A percentile compares a stretch with the other conserved stretches of the same genome.
Conservation (phyloP, 768 basidiomycete genomes). For the Rhodosporidiobolus sp. region DNA sequence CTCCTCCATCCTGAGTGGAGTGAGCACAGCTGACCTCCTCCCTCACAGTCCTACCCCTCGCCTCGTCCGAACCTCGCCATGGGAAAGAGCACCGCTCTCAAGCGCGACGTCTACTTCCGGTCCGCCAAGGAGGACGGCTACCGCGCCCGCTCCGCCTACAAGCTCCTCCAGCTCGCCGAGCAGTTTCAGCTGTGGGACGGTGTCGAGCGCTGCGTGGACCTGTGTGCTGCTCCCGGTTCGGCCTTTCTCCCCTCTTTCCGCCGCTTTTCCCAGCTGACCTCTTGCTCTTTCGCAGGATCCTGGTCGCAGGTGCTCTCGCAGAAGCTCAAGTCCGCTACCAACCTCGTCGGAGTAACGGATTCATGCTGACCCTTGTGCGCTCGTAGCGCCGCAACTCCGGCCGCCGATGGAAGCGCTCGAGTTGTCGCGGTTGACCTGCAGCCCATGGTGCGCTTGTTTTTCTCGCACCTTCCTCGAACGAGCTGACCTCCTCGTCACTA, state of each 20-base stretch:
- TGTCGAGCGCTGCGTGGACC: slow-evolving; percentile 46
- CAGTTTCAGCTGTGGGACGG: slow-evolving; percentile 44
- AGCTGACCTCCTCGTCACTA: slow-evolving; percentile 9
- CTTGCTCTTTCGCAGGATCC: slow-evolving; percentile 41
- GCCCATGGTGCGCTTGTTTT: slow-evolving; percentile 46
- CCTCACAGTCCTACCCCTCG: not conserved
- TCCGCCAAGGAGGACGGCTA: slow-evolving; percentile 43
- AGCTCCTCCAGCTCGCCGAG: slow-evolving; percentile 48
- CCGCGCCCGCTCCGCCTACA: slow-evolving; percentile 48
- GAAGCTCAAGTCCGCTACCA: slow-evolving; percentile 45
- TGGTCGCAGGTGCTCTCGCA: slow-evolving; percentile 51
- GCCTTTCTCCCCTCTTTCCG: not conserved
- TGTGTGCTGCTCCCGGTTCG: slow-evolving; percentile 47
- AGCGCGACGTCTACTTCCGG: slow-evolving; percentile 35
- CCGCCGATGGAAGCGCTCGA: not conserved
- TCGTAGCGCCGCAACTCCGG: slow-evolving; percentile 1
- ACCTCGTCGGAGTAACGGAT: accelerated
- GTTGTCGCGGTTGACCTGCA: slow-evolving; percentile 50
- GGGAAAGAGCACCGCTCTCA: slow-evolving; percentile 30
- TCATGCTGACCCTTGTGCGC: not conserved
- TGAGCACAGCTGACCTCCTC: too few relatives aligned
- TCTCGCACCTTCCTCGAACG: not conserved
- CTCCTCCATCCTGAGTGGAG: too few relatives aligned
- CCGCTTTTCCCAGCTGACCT: not conserved
- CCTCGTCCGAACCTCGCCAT: not conserved